phyloP scores from a whole-genome alignment of 2,329 filamentous ascomycete genomes.

The Apiospora aurea region DNA sequence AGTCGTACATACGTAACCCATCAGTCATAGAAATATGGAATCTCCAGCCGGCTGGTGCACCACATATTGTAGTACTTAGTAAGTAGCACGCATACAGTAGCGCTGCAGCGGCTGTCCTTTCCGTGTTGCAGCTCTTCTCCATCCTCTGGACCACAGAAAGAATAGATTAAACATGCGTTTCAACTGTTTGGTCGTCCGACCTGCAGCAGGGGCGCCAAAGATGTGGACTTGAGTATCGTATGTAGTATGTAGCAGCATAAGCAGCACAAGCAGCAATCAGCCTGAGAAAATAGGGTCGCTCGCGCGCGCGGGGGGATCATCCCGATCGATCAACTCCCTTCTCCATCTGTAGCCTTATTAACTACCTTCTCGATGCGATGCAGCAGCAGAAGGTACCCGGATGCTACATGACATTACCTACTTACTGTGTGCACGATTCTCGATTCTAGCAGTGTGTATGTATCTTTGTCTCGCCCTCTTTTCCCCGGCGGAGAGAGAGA shows the following conservation, averaged over 20 bases:
- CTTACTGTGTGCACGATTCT: background rate
- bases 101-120: slow-evolving; percentile 15
- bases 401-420: background rate
- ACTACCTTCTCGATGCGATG: slow-evolving; percentile 18
- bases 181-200: slow-evolving; percentile 11
- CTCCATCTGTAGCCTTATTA: background rate
- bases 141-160: background rate
- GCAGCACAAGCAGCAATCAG: background rate
- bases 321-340: background rate
- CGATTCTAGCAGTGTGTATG: background rate
- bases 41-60: background rate
- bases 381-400: background rate
- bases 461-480: background rate
- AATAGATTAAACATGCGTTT: slow-evolving; percentile 14
- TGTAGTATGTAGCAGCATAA: background rate
- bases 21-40: background rate
- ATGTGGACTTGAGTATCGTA: background rate
- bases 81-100: slow-evolving; percentile 7
- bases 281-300: slow-evolving; percentile 3
- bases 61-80: background rate
- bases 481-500: background rate
- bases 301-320: background rate
- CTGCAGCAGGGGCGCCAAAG: slow-evolving; percentile 5
- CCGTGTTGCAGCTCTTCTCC: slow-evolving; percentile 11
- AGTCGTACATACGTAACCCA: background rate